Evolutionary conservation across 2,329 filamentous ascomycete species (phyloP), one percentile per base, ranked within the genome.

Genomic region (Tolypocladium tundrense): DNA sequence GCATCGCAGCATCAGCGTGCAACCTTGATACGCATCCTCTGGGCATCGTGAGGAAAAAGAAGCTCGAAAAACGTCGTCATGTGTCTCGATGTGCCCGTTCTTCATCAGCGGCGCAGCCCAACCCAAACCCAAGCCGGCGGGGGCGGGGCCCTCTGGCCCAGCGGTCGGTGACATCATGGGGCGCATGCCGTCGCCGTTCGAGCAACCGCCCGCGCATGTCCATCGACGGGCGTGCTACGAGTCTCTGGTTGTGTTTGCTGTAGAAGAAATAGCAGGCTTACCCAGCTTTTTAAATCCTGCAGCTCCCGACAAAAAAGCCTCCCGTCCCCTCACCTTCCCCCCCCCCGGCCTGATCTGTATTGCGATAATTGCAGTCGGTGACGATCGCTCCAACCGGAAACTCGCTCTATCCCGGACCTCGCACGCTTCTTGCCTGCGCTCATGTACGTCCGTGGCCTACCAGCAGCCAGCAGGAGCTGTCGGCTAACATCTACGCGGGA

Each of bases 121-220:
- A 7, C 19, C 21, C 53, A 42, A 42, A 42, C 53, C 53, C 53
- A 42, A 42, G 35, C 2, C 24, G 19, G 53, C 53, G 39, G 53
- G n/a, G 52, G 54, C 37, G 41, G 40, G 54, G 40, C 13, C 13
- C 4, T 19, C 14, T 16, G 21, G 43, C 45, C 14, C 24, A 14
- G 19, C 27, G 9, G 19, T 54, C 53, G 33, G 71, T 72, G 70
- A 72, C 70, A 72, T 73, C 70, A 73, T 68, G 58, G 48, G 27
- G 58, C 62, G 63, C 67, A 68, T 68, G 65, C 65, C 68, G 60
- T 64, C 63, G 63, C 62, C 63, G 60, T 13, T 35, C 27, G 14
- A n/a, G 27, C 48, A 35, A 37, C 7, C 19, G 48, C 31, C 19
- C 8, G 11, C 31, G 4, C 31, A 37, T 35, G 48, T 37, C 48